Evolutionary conservation across 805 yeast species (phyloP).

Genomic region (Phaffomyces opuntiae): DNA sequence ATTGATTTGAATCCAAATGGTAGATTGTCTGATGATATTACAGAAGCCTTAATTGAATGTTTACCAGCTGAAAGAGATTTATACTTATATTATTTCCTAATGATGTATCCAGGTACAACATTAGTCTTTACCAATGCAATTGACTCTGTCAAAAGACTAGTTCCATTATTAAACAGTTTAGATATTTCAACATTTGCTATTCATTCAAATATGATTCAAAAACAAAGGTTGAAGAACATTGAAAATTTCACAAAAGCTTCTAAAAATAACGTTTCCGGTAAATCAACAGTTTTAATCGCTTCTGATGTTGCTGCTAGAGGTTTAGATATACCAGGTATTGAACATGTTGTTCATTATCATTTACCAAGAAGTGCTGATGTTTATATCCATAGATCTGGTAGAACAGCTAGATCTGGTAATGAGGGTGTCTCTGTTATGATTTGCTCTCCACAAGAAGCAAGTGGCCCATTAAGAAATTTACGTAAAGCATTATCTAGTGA

Average conservation of each 20-base stretch:
- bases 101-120: constrained; percentile 83
- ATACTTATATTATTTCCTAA: constrained; percentile 77
- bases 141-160: constrained; percentile 84
- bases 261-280: constrained; percentile 29
- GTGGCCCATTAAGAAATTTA: constrained; percentile 78
- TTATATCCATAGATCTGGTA: constrained; percentile 92
- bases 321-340: constrained; percentile 81
- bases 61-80: constrained; percentile 85
- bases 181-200: constrained; percentile 65
- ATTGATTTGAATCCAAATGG: constrained; percentile 86
- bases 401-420: constrained; percentile 93
- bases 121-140: constrained; percentile 93
- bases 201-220: constrained; percentile 93
- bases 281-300: constrained; percentile 69
- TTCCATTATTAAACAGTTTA: constrained; percentile 65
- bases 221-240: constrained; percentile 78
- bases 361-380: constrained; percentile 91
- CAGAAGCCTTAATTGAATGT: constrained; percentile 89
- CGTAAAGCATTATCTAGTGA: constrained; percentile 45
- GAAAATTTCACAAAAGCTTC: constrained; percentile 68
- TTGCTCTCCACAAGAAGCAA: constrained; percentile 89
- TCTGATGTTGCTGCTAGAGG: constrained; percentile 99
- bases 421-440: constrained; percentile 94
- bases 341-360: constrained; percentile 94
- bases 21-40: constrained; percentile 63